Conservation (phyloP, 1,139 yeast species). For the Kodamaea ohmeri region DNA sequence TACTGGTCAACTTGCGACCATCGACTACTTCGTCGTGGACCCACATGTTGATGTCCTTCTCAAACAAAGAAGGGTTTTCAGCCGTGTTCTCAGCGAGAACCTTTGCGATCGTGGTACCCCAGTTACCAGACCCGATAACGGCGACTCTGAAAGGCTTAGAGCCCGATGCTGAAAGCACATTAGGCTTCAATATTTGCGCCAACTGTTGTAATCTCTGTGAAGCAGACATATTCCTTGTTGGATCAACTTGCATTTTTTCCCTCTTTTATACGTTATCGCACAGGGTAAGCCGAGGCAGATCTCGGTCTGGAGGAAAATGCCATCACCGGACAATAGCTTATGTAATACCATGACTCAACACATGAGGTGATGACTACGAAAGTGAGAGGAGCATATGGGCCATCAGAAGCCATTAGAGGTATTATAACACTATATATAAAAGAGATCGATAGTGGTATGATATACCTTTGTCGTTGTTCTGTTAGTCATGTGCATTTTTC, state of each 20-base stretch:
- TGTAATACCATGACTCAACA: no score
- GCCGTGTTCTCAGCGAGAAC: slow-evolving; percentile 44
- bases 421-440: no score
- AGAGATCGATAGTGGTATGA: no score
- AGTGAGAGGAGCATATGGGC: background rate
- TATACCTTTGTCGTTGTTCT: no score
- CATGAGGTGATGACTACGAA: background rate
- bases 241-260: background rate
- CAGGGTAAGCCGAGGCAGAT: slow-evolving; percentile 1
- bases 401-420: no score
- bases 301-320: slow-evolving; percentile 3
- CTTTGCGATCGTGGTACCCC: slow-evolving; percentile 52
- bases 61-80: slow-evolving; percentile 40
- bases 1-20: slow-evolving; percentile 43
- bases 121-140: slow-evolving; percentile 48
- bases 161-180: slow-evolving; percentile 20
- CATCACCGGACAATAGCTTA: slow-evolving; percentile 1
- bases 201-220: slow-evolving; percentile 39
- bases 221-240: slow-evolving; percentile 19
- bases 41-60: slow-evolving; percentile 46
- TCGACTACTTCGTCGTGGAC: slow-evolving; percentile 44
- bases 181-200: slow-evolving; percentile 34
- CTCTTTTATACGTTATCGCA: slow-evolving; percentile 2
- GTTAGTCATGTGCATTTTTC: slow-evolving; percentile 1
- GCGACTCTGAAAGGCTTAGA: slow-evolving; percentile 39